Base-by-base conservation (phyloP, 495 filamentous ascomycete species). In the Penicillium riverlandense region DNA sequence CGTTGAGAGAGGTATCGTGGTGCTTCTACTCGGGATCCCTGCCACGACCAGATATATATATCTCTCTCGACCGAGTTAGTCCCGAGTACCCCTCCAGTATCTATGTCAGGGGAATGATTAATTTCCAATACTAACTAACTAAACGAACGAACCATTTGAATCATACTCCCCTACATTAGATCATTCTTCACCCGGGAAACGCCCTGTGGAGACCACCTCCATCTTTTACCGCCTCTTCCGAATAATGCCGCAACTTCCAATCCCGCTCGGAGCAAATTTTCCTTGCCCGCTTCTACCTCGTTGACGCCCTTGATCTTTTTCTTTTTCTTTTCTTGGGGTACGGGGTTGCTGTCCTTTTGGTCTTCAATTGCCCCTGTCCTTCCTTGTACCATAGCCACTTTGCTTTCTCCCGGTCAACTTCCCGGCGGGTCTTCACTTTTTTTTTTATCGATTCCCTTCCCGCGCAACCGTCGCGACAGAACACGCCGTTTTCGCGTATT, bases 301-400 rank as follows among this genome's bases (percentile, higher is more conserved):
- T 48, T 57, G 50, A 43, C 28, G 45, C 41, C 48, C 41, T 43
- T 34, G 42, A 52, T 52, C 44, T 58, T 58, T 49, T 60, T 56
- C 50, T 54, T 50, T 53, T 47, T 57, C 53, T 47, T 48, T 52
- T 52, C 54, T 50, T 54, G 53, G 61, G 65, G 58, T 59, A 58
- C 62, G 56, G 63, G 61, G 58, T 61, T 58, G 9, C 54, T 62
- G 54, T 51, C 50, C 22, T 67, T 52, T 55, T 59, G 41, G 57
- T 50, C 49, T 64, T 69, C 59, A 61, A 70, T 69, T 69, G 58
- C 55, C 60, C 53, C 61, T 61, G 45, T 61, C 52, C 55, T 57
- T 57, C 40, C 49, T 66, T 67, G 65, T 64, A 69, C 42, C 47
- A 59, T 66, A 67, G 35, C 48, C 39, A 15, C 40, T 41, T 51